Conservation (phyloP, 306 rosid species). For the Castanea mollissima region DNA sequence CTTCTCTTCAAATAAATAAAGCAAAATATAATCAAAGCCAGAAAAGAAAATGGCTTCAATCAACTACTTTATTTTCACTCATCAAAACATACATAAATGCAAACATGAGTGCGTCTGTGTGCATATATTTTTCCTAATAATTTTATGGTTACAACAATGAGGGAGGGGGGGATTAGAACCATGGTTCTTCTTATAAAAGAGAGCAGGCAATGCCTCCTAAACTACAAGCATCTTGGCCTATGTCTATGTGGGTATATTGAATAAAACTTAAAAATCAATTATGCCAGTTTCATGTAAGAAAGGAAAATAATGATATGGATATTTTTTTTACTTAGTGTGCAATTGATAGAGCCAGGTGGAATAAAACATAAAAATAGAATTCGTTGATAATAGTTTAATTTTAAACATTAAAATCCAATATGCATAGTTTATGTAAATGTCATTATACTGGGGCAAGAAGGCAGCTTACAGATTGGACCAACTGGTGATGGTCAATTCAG, state of each 20-base stretch:
- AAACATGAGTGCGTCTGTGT: neutral
- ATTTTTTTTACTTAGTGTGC: neutral
- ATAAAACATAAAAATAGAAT: neutral
- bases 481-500: neutral
- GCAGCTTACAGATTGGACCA: neutral
- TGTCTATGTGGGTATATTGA: neutral
- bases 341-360: neutral
- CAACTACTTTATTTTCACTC: neutral
- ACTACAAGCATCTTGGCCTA: too few species aligned
- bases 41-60: neutral
- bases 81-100: neutral
- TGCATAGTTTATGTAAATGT: neutral
- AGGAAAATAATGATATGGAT: neutral
- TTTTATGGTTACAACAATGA: too few species aligned
- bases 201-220: too few species aligned
- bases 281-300: neutral
- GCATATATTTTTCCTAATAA: too few species aligned
- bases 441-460: neutral
- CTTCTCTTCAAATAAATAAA: neutral
- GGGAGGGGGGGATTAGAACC: too few species aligned
- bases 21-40: neutral
- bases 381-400: neutral
- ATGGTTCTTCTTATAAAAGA: too few species aligned
- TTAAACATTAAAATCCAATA: neutral
- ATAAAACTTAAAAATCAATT: neutral